Percentiles rank a stretch among this genome's conserved stretches.
phyloP scores from a whole-genome alignment of 2,329 filamentous ascomycete species.

The Fusarium compactum region DNA sequence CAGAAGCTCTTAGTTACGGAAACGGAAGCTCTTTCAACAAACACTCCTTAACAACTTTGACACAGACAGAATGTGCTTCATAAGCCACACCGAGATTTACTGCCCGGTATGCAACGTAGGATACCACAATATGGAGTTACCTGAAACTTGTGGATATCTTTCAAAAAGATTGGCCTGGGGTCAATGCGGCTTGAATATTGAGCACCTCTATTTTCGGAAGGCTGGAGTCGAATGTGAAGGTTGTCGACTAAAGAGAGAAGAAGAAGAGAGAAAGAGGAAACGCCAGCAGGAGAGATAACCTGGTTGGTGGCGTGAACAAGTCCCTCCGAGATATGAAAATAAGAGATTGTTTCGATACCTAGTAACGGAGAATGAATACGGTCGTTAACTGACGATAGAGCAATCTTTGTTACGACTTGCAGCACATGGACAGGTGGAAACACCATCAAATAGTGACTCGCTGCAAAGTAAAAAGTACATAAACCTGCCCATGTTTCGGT shows the following conservation, averaged over 20 bases:
- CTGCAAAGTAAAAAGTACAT: not conserved
- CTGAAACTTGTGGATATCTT: not conserved
- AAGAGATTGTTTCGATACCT: fast-evolving
- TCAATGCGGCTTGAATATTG: not conserved
- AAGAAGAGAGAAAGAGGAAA: not conserved
- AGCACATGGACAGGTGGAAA: too few species aligned
- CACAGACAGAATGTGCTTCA: not conserved
- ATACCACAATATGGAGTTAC: not conserved
- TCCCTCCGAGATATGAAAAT: not conserved
- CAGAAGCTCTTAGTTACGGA: fast-evolving
- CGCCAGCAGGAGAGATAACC: not conserved
- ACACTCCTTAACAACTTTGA: fast-evolving
- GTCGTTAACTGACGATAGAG: not conserved
- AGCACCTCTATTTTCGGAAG: fast-evolving
- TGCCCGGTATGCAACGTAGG: not conserved
- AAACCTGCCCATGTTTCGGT: fast-evolving
- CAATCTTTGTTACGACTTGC: not conserved
- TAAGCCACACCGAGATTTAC: not conserved
- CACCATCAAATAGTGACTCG: not conserved
- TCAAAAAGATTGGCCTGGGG: not conserved
- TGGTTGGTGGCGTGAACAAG: not conserved
- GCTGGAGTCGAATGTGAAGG: not conserved
- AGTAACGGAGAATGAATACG: not conserved
- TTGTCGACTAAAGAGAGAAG: not conserved
- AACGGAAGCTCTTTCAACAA: fast-evolving